Conservation (phyloP, 2,329 filamentous ascomycete genomes). For the Chaetomium globosum region DNA sequence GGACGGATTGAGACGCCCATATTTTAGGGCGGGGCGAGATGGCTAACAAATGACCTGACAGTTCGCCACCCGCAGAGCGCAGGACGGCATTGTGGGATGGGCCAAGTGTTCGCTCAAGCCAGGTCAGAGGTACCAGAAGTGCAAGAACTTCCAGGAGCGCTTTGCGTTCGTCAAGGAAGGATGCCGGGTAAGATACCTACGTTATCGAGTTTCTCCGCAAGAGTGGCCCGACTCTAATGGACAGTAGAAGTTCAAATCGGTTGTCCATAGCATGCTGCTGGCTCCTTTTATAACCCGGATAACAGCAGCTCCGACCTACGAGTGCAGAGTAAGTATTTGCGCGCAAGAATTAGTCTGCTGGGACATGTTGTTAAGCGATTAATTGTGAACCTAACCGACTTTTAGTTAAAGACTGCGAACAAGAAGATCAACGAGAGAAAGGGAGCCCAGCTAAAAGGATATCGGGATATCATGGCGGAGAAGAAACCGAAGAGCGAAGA, state of each 20-base stretch:
- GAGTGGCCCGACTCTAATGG: background rate
- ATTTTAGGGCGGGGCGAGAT: background rate
- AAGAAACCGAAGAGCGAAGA: background rate
- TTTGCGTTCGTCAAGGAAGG: background rate
- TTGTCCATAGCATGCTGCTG: background rate
- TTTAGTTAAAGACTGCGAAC: background rate
- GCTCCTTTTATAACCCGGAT: background rate
- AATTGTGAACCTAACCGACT: background rate
- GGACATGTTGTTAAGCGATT: background rate
- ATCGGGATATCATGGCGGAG: background rate
- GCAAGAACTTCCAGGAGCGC: background rate
- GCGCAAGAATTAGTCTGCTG: background rate
- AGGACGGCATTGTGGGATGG: background rate
- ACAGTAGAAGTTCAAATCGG: background rate
- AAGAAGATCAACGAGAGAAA: background rate
- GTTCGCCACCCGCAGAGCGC: background rate
- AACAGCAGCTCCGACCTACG: background rate
- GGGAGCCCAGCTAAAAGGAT: background rate
- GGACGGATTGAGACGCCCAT: background rate
- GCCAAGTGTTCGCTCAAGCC: background rate
- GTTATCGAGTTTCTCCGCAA: background rate
- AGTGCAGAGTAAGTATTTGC: background rate
- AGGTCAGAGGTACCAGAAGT: background rate
- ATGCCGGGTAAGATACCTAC: background rate
- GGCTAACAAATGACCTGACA: background rate